Evolutionary conservation across 2,329 filamentous ascomycete species (phyloP), one percentile per base, ranked within the genome.

Genomic region (Aspergillus pseudotamarii): DNA sequence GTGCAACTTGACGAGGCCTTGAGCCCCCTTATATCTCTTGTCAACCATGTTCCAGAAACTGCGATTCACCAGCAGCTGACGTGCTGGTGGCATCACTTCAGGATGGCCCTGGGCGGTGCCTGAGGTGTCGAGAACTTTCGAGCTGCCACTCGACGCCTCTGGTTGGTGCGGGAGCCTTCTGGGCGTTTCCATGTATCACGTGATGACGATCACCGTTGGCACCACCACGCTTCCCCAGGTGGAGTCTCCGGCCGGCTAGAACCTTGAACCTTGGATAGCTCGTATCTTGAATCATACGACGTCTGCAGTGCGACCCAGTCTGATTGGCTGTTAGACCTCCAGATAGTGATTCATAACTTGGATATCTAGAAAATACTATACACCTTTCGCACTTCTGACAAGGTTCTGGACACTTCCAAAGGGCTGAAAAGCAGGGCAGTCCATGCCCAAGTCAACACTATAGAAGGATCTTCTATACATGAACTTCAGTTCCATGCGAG

Each of bases 101-200:
- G 28, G 61, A 60, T 26, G 38, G 14, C 26, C 8, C 61, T 19
- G 14, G 28, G 60, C 10, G 32, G 23, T 57, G 53, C 63, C 11
- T 58, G 64, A 58, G 38, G 48, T 23, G 30, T 57, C 63, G 14
- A 12, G 64, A 63, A 53, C 6, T n/a, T 23, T 63, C 61, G 56
- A 36, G 65, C 61, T 55, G 6, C 6, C 50, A 46, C 54, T 45
- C 19, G 64, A 60, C 36, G 43, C 30, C n/a, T 51, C 60, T 28
- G 12, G 65, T 34, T 23, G 12, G 48, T 8, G 56, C 63, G 66
- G 38, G 68, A 66, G 43, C 55, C 43, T 73, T 73, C 72, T 68
- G 61, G 69, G 57, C 36, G 50, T 19, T 73, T 71, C 71, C 34
- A 70, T 48, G 8, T 4, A n/a, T 69, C 71, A 73, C 70, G 70